These are phyloP conservation scores for Elaeis guineensis DNA, from an alignment of 176 grass and related monocot genomes.

Conservation along the genomic window DNA sequence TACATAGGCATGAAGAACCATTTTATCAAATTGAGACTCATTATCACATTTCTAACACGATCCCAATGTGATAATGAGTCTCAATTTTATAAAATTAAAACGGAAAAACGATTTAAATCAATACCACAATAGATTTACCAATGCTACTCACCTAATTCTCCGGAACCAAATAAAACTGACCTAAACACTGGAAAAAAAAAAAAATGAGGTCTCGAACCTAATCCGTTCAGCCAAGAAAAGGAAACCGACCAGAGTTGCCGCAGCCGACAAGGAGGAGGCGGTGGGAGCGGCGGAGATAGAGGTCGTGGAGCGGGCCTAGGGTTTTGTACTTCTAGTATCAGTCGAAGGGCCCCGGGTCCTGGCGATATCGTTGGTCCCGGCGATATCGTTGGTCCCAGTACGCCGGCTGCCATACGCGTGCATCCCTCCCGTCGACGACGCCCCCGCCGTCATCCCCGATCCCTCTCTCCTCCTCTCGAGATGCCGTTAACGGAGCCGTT, in stretches of 20 bases:
- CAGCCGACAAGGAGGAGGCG: conserved; percentile 85
- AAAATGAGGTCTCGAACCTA: too few species aligned
- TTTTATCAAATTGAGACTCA: too few species aligned
- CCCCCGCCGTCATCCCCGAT: conserved; percentile 6
- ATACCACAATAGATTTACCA: too few species aligned
- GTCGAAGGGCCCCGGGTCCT: conserved; percentile 69
- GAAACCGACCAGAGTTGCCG: conserved; percentile 68
- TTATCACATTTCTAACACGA: too few species aligned
- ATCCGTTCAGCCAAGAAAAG: background rate
- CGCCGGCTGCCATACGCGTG: conserved; percentile 89
- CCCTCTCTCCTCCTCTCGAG: background rate
- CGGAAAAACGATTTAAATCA: too few species aligned
- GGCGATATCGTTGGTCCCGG: conserved; percentile 88
- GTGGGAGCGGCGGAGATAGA: conserved; percentile 43
- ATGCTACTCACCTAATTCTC: too few species aligned
- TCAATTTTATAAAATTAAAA: too few species aligned
- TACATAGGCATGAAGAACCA: background rate
- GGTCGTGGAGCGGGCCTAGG: conserved; percentile 56
- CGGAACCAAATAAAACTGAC: too few species aligned
- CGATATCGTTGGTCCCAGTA: conserved; percentile 98
- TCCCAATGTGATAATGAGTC: too few species aligned
- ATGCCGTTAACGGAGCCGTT: too few species aligned
- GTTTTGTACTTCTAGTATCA: conserved; percentile 95
- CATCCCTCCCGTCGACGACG: conserved; percentile 17
- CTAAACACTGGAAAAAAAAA: too few species aligned